These are phyloP conservation scores for Zymoseptoria passerinii DNA, from an alignment of 2,329 filamentous ascomycete species.

Conservation along the genomic window DNA sequence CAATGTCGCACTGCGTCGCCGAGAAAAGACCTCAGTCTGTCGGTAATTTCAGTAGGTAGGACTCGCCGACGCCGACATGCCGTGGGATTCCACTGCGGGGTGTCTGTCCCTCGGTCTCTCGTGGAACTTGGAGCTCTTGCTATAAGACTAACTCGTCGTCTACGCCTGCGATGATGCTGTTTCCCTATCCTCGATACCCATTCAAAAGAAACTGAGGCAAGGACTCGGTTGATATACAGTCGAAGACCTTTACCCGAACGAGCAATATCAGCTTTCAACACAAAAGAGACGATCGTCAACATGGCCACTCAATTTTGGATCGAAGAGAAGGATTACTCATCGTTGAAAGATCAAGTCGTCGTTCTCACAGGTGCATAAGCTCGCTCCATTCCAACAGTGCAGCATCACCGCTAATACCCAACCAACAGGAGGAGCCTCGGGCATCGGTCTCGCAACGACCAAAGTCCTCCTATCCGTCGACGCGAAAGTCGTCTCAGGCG, in stretches of 20 bases:
- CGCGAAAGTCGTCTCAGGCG: conserved; percentile 48
- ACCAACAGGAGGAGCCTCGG: conserved; percentile 46
- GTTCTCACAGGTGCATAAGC: conserved; percentile 20
- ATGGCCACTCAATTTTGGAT: conserved; percentile 23
- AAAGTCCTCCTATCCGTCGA: conserved; percentile 45
- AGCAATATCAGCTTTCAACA: not conserved
- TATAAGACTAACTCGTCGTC: not conserved
- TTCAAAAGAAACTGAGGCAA: not conserved
- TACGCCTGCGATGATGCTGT: not conserved
- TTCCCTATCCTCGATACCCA: no score
- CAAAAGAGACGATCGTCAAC: not conserved
- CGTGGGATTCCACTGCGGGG: not conserved
- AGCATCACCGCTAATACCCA: not conserved
- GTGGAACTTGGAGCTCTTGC: not conserved
- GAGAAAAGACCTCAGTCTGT: not conserved
- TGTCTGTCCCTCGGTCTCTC: not conserved
- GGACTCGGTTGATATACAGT: not conserved
- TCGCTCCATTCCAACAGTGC: not conserved
- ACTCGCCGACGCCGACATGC: not conserved
- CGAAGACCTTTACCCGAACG: not conserved
- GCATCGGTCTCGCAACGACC: conserved; percentile 52
- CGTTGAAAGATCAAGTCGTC: conserved; percentile 19
- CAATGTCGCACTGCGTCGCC: not conserved
- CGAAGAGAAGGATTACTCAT: conserved; percentile 15
- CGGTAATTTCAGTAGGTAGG: not conserved